Base-by-base conservation (phyloP, 306 rosid genomes). In the Pyrus bretschneideri region DNA sequence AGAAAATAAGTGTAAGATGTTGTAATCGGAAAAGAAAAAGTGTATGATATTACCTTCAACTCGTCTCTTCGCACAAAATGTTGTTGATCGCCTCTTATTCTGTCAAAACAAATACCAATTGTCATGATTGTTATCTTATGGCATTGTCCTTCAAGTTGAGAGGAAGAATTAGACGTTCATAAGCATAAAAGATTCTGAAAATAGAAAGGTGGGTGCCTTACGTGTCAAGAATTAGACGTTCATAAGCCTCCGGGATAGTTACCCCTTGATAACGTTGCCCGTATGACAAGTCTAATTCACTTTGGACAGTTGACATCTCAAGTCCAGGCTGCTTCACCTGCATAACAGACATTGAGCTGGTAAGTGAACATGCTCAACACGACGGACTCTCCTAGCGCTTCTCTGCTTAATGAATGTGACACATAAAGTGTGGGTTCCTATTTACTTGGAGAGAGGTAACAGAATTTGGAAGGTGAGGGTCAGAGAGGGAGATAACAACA, bases 271-370 rank as follows among this genome's bases (percentile, higher is more conserved):
- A 95, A 9, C 98, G 99, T 83, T 92, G 99, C 79, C 44, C 70
- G 67, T 92, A 95, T 5, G 99, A 95, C 90, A 95, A 81, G 79
- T 95, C 99, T 57, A 95, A 85, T 78, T 95, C 99, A 85, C 99
- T 95, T 81, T 95, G 98, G 78, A 73, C 88, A 0, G 98, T 87
- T 18, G 83, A 76, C 97, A 95, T 95, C 88, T 95, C 99, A 29
- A 95, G 90, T 72, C 99, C 99, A 72, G 98, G 99, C 79, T 89
- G 86, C 91, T 92, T 95, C 83, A 95, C 99, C 99, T 95, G 81
- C 87, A 79, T 9, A 29, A 30, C 68, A 45, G 73, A 81, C 49
- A 38, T 29, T 27, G 29, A 74, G 29, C 42, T 60, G 4, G 29
- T 42, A 42, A 44, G 70, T 27, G 27, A 44, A 44, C 14, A 21